Base-by-base conservation (phyloP, 1,284 basidiomycete species). In the Tranzscheliella williamsii region DNA sequence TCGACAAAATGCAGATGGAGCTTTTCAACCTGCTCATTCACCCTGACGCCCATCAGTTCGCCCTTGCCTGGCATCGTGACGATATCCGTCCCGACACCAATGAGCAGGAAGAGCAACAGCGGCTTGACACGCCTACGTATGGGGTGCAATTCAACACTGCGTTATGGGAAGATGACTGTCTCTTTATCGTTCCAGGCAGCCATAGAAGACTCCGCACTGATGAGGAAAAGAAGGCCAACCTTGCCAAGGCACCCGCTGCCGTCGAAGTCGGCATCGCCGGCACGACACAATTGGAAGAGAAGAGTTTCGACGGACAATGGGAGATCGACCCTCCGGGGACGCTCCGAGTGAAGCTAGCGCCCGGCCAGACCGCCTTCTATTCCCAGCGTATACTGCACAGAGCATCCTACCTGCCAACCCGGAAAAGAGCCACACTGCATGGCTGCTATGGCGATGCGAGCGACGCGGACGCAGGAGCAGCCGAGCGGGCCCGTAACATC, bases 131-230 rank as follows among this genome's bases (percentile, higher is more conserved):
- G 21, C 87, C 86, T 82, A 84, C 86, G 48, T 81, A 85, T 67
- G 87, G 87, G 4, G 83, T 90, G 4, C 88, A 91, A 79, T 91
- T 88, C 88, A 90, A 90, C 71, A 85, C 87, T 82, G 87, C 87
- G 0, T 80, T 91, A 17, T 87, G 87, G 66, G 81, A 84, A 45
- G 89, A 90, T 68, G 81, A 82, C 0, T 90, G 87, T 73, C 83
- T 91, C 0, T 88, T 83, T 67, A 80, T 90, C 42, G 86, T 90
- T 8, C 89, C 89, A 0, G 82, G 82, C 5, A 86, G 85, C 0
- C 89, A 91, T 78, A 82, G 79, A 38, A 55, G 79, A 0, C 81
- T 86, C 2, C 81, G 88, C 37, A 85, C 85, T 1, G 78, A 80
- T 1, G 84, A 79, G 36, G 89, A 91, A 32, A 27, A 38, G 2